Percentiles rank a stretch among this genome's conserved stretches.
phyloP scores from a whole-genome alignment of 2,329 filamentous ascomycete genomes.

The Aureobasidium melanogenum region DNA sequence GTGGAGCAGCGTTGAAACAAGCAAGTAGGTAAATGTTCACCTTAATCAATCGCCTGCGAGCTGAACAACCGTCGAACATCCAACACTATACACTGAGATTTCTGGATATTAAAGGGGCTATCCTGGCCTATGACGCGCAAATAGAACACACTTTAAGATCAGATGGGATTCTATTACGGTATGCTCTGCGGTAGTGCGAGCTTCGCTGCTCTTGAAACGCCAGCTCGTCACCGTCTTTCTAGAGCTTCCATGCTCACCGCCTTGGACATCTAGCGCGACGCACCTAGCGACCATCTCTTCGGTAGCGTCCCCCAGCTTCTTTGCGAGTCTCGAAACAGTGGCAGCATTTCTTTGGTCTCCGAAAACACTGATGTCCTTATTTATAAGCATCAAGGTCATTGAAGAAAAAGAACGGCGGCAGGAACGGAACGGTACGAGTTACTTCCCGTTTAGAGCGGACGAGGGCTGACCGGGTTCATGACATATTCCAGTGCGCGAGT shows the following conservation, averaged over 20 bases:
- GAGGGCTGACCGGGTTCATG: not conserved
- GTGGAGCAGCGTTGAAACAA: slow-evolving; percentile 8
- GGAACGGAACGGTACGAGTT: slow-evolving; percentile 4
- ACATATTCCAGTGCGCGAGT: not conserved
- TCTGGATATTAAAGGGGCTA: not conserved
- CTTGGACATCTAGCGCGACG: slow-evolving; percentile 2
- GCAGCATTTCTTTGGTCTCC: not conserved
- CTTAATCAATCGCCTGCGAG: not conserved
- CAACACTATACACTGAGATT: not conserved
- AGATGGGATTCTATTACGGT: not conserved
- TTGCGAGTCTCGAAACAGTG: not conserved
- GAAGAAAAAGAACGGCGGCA: not conserved
- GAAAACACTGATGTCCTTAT: not conserved
- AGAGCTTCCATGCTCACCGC: slow-evolving; percentile 4
- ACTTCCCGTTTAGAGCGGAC: not conserved
- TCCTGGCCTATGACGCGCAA: not conserved
- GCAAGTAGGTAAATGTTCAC: not conserved
- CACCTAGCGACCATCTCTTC: not conserved
- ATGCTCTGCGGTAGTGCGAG: not conserved
- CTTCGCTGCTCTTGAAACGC: not conserved
- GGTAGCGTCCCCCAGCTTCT: not conserved
- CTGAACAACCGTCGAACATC: not conserved
- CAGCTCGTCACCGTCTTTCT: slow-evolving; percentile 7
- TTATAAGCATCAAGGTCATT: not conserved
- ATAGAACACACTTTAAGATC: not conserved